These are phyloP conservation scores for Penicillium verrucosum DNA, from an alignment of 2,329 filamentous ascomycete genomes.

Conservation along the genomic window DNA sequence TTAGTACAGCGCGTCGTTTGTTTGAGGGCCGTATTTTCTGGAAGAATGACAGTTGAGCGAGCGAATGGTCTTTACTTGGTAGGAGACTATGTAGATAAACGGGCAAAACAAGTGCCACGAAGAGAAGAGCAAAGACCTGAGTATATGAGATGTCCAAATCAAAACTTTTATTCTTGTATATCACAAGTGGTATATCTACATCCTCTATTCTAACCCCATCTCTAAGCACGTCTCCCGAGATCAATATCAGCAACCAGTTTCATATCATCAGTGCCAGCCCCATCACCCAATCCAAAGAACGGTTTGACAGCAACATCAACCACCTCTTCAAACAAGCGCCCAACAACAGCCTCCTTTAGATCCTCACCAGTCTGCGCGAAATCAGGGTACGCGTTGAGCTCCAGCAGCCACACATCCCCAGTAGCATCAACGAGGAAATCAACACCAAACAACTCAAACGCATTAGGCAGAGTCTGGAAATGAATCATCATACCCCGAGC, in stretches of 20 bases:
- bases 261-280: slow-evolving; percentile 29
- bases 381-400: slow-evolving; percentile 95
- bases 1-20: slow-evolving; percentile 48
- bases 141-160: not conserved
- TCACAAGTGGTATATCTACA: slow-evolving; percentile 5
- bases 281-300: slow-evolving; percentile 57
- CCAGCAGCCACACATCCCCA: slow-evolving; percentile 70
- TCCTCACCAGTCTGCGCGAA: slow-evolving; percentile 85
- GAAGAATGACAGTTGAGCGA: slow-evolving; percentile 21
- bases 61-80: not conserved
- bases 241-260: slow-evolving; percentile 42
- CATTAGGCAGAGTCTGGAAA: slow-evolving; percentile 84
- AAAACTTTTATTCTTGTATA: slow-evolving; percentile 8
- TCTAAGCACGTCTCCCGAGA: slow-evolving; percentile 36
- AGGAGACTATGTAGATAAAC: not conserved
- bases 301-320: slow-evolving; percentile 63
- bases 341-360: slow-evolving; percentile 64
- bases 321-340: slow-evolving; percentile 71
- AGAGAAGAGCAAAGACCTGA: not conserved
- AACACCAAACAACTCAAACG: slow-evolving; percentile 87
- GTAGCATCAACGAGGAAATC: slow-evolving; percentile 77
- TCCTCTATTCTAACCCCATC: not conserved
- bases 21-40: slow-evolving; percentile 49
- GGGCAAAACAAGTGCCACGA: not conserved
- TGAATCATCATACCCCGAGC: slow-evolving; percentile 80